These are phyloP conservation scores for Carex pumila DNA, from an alignment of 176 grass and related monocot genomes.

Conservation along the genomic window DNA sequence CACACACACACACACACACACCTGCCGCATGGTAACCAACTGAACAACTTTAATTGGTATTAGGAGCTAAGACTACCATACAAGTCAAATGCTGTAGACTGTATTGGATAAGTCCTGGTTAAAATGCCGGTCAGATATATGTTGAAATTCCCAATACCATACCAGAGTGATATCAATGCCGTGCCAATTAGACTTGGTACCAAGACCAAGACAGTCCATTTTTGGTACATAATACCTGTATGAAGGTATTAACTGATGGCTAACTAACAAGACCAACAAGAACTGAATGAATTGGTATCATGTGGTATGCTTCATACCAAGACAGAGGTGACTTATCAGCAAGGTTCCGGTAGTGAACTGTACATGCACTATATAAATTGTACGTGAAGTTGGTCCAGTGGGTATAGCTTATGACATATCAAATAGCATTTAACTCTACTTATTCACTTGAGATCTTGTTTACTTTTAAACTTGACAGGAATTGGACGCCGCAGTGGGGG, in stretches of 20 bases:
- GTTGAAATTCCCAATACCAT: background rate
- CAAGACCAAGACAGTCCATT: background rate
- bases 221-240: background rate
- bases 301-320: background rate
- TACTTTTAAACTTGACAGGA: constrained; percentile 10
- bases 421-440: background rate
- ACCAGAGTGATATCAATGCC: background rate
- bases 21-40: background rate
- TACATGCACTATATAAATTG: background rate
- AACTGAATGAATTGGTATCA: background rate
- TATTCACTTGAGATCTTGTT: background rate
- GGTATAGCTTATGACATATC: background rate
- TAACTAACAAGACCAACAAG: background rate
- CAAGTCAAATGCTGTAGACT: constrained; percentile 15
- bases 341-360: background rate
- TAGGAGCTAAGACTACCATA: constrained; percentile 17
- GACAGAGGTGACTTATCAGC: background rate
- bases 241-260: background rate
- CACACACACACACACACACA: no score
- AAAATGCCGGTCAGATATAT: background rate
- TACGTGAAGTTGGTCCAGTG: background rate
- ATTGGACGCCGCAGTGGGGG: constrained; percentile 78
- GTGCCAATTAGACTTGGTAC: background rate
- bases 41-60: background rate
- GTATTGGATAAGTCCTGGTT: background rate